Conservation (phyloP, 768 basidiomycete genomes). For the Agaricus bisporus region DNA sequence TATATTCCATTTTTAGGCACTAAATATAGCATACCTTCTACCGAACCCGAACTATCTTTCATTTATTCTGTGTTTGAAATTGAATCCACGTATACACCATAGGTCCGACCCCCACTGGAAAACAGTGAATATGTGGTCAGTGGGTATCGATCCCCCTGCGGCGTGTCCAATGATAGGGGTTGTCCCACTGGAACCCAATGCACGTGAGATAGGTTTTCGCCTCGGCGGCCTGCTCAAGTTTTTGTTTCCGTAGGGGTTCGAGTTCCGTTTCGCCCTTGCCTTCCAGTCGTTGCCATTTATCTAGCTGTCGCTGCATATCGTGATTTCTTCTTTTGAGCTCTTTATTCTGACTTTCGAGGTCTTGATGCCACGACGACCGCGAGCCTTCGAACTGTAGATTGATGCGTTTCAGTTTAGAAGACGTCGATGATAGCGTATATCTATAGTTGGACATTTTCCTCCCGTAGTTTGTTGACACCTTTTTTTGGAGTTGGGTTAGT, state of each 20-base stretch:
- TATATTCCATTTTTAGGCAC: not conserved
- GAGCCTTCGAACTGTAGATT: conserved; percentile 54
- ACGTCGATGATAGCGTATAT: conserved; percentile 37
- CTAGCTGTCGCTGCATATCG: conserved; percentile 57
- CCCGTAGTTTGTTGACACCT: conserved; percentile 36
- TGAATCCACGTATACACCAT: too few species aligned
- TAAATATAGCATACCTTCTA: not conserved
- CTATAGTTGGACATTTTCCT: conserved; percentile 43
- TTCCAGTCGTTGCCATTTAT: conserved; percentile 65
- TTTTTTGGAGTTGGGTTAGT: conserved; percentile 20
- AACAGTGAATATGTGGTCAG: too few species aligned
- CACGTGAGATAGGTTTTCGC: too few species aligned
- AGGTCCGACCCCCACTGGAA: too few species aligned
- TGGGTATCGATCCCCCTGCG: too few species aligned
- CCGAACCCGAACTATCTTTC: not conserved
- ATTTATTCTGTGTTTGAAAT: too few species aligned
- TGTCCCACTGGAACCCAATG: too few species aligned
- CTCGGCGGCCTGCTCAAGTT: too few species aligned
- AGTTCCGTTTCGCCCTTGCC: conserved; percentile 55
- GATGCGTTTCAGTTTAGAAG: conserved; percentile 51
- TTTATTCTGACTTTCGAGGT: conserved; percentile 50
- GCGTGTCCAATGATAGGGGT: too few species aligned
- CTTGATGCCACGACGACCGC: conserved; percentile 41
- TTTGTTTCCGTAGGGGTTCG: conserved; percentile 47
- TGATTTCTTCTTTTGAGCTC: conserved; percentile 51